phyloP scores from a whole-genome alignment of 345 rosid genomes.

The Euphorbia peplus region DNA sequence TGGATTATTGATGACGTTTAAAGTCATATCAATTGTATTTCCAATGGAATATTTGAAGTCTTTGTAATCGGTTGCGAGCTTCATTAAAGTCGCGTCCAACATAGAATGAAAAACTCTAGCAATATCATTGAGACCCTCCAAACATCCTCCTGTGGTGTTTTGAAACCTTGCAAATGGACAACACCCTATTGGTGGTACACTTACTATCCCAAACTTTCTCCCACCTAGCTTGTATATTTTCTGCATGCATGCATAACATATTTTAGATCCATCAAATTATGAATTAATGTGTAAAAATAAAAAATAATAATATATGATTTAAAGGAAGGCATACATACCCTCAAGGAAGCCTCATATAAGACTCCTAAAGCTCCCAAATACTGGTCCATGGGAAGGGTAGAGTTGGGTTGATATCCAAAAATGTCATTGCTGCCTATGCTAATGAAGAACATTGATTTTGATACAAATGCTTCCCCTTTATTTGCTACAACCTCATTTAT shows the following conservation, averaged over 20 bases:
- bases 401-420: conserved; percentile 28
- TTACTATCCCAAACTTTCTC: conserved; percentile 46
- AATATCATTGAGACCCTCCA: conserved; percentile 40
- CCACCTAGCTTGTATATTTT: conserved; percentile 36
- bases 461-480: conserved; percentile 27
- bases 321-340: conserved; percentile 21
- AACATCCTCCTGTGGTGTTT: conserved; percentile 37
- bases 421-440: conserved; percentile 54
- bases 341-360: conserved; percentile 34
- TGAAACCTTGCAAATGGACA: conserved; percentile 49
- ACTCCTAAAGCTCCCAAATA: conserved; percentile 34
- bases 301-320: neutral
- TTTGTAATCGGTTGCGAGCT: conserved; percentile 35
- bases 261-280: too few relatives aligned
- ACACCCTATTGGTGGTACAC: conserved; percentile 56
- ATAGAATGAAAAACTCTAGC: conserved; percentile 31
- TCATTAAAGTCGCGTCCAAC: conserved; percentile 25
- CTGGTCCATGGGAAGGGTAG: conserved; percentile 22
- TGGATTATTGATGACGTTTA: conserved; percentile 38
- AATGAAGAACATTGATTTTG: conserved; percentile 47
- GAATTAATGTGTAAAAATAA: neutral
- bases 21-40: conserved; percentile 42
- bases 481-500: conserved; percentile 15
- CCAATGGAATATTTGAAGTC: conserved; percentile 49
- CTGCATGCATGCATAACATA: conserved; percentile 23